phyloP scores from a whole-genome alignment of 306 rosid genomes.

The Parietaria judaica region DNA sequence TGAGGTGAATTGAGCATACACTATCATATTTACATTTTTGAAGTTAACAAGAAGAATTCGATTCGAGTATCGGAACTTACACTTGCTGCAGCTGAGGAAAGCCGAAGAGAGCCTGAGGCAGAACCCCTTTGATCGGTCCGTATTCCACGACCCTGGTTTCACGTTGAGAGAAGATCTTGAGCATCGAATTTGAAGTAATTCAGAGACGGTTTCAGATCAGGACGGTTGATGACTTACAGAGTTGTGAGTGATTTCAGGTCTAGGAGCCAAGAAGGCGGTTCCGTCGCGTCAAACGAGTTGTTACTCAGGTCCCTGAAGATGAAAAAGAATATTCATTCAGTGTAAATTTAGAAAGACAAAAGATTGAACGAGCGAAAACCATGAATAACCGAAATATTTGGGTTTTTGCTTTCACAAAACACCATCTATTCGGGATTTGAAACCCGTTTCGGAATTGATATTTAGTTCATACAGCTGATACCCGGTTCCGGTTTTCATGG shows the following conservation, averaged over 20 bases:
- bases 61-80: slow-evolving; percentile 40
- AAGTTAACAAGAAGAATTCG: slow-evolving; percentile 1
- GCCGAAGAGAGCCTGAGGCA: slow-evolving; percentile 65
- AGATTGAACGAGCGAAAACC: no score
- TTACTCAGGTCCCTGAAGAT: slow-evolving; percentile 69
- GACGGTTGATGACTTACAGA: slow-evolving; percentile 47
- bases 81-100: slow-evolving; percentile 73
- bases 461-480: no score
- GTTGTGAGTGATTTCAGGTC: slow-evolving; percentile 61
- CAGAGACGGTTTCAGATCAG: neutral
- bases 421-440: no score
- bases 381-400: no score
- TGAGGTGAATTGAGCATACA: slow-evolving; percentile 3
- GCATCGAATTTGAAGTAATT: neutral
- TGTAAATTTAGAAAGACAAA: no score
- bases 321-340: neutral
- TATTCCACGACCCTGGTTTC: slow-evolving; percentile 54
- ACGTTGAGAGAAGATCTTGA: neutral
- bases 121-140: slow-evolving; percentile 64
- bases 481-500: no score
- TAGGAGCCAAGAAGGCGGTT: slow-evolving; percentile 72
- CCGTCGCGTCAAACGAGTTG: slow-evolving; percentile 62
- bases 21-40: slow-evolving; percentile 1
- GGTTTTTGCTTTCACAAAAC: no score
- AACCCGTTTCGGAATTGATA: no score